Conservation (phyloP, 352 stramenopile genomes). For the Phytophthora crassamura region DNA sequence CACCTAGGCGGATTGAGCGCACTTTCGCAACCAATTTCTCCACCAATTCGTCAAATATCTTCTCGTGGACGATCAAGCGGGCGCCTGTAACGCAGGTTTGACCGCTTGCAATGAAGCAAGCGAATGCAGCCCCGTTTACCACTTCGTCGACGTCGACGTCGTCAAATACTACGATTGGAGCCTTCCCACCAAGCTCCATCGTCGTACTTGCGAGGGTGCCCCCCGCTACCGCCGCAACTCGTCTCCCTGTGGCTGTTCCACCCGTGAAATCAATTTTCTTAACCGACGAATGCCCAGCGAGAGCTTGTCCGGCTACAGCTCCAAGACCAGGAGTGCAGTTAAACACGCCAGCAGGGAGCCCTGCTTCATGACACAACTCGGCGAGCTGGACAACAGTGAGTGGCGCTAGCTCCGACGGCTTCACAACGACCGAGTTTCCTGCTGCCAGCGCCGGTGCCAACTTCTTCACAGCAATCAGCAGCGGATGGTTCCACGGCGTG, state of each 20-base stretch:
- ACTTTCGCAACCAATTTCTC: conserved; percentile 60
- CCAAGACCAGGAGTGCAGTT: conserved; percentile 56
- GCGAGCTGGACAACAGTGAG: conserved; percentile 58
- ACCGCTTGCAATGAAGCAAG: conserved; percentile 73
- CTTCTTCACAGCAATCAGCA: conserved; percentile 85
- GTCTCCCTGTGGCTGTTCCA: conserved; percentile 43
- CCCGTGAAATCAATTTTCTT: conserved; percentile 73
- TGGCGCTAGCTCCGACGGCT: conserved; percentile 85
- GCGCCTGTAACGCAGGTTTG: conserved; percentile 86
- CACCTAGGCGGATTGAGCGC: conserved; percentile 58
- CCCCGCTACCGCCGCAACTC: conserved; percentile 45
- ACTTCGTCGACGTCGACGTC: conserved; percentile 68
- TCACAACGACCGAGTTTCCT: conserved; percentile 87
- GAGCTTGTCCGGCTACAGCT: conserved; percentile 40
- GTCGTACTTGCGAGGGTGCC: conserved; percentile 54
- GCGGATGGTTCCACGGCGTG: conserved; percentile 84
- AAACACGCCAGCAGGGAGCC: conserved; percentile 52
- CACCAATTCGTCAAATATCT: conserved; percentile 80
- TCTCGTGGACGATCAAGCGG: conserved; percentile 86
- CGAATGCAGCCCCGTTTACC: conserved; percentile 70
- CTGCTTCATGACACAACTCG: conserved; percentile 45
- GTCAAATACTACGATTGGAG: conserved; percentile 70
- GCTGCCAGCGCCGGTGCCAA: conserved; percentile 67
- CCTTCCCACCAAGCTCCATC: conserved; percentile 80
- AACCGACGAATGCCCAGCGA: conserved; percentile 41